These are phyloP conservation scores for Erigeron canadensis DNA, from an alignment of 129 eudicot species.

Conservation along the genomic window DNA sequence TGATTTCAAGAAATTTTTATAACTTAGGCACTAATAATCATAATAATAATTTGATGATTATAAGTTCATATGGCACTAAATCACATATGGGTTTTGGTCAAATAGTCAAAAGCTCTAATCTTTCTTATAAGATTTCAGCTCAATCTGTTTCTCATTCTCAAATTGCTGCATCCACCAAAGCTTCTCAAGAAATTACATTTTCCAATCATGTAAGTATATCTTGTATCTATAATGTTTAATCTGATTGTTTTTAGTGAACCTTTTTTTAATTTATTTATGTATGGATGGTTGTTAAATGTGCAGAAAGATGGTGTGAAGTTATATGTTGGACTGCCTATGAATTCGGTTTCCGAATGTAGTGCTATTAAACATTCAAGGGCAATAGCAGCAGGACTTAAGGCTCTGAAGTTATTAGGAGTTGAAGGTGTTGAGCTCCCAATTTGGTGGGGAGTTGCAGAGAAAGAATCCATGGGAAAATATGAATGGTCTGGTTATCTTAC, in stretches of 20 bases:
- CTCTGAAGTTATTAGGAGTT: slow-evolving; percentile 76
- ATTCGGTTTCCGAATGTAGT: slow-evolving; percentile 51
- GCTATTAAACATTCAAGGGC: slow-evolving; percentile 60
- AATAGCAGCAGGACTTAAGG: slow-evolving; percentile 65
- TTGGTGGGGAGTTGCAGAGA: slow-evolving; percentile 93
- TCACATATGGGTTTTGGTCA: slow-evolving; percentile 22
- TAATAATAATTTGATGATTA: slow-evolving; percentile 11
- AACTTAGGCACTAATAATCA: background rate
- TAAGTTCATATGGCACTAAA: slow-evolving; percentile 8
- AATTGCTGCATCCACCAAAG: slow-evolving; percentile 15
- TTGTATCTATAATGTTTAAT: background rate
- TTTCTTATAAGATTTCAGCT: slow-evolving; percentile 16
- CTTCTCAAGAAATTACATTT: background rate
- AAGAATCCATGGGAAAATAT: slow-evolving; percentile 59
- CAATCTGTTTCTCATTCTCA: slow-evolving; percentile 18
- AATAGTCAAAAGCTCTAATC: slow-evolving; percentile 7
- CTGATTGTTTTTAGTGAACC: slow-evolving; percentile 8
- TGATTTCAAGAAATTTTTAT: slow-evolving; percentile 5
- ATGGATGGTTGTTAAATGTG: slow-evolving; percentile 19
- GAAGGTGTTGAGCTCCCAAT: slow-evolving; percentile 91
- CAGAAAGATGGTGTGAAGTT: slow-evolving; percentile 61
- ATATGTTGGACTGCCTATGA: slow-evolving; percentile 78
- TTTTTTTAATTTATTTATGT: slow-evolving; percentile 3
- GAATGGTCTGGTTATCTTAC: slow-evolving; percentile 85
- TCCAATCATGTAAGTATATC: slow-evolving; percentile 22